Base-by-base conservation (phyloP, 2,329 filamentous ascomycete species). In the Aspergillus fischeri region DNA sequence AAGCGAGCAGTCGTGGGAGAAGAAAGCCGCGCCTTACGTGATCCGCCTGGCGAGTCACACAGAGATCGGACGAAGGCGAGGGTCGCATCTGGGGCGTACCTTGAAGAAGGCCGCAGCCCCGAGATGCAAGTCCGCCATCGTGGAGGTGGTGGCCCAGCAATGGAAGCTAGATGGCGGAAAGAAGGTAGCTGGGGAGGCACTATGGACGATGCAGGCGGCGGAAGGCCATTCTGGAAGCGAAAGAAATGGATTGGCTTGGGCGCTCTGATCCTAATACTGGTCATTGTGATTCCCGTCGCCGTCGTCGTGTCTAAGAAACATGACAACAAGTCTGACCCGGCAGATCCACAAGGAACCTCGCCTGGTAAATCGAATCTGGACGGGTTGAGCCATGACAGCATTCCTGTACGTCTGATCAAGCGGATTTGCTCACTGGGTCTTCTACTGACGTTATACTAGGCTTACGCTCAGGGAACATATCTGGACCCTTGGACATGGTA, bases 401-500 rank as follows among this genome's bases (percentile, higher is more conserved):
- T 90, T 51, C 89, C 89, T 38, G 76, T 78, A 65, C 60, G 72
- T 65, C n/a, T 55, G 20, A 14, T 25, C 5, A 10, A 28, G 0
- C 1, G 1, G 9, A 11, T 44, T 38, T 54, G 20, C 27, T 35
- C 20, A 29, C 49, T 41, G 8, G 25, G 41, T 44, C 27, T 51
- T 52, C 14, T 14, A 47, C 60, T 66, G 53, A 69, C 49, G 29
- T 8, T 54, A 29, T 6, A 54, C 44, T 54, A 75, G 58, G 75
- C 78, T 56, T 81, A 80, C 60, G 92, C 85, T 66, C 86, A 84
- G 72, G 91, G 86, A 14, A 90, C 89, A 2, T 87, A 89, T 61
- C 80, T 96, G 21, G 92, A 99, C 69, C 94, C 94, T 0, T 96
- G 91, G 73, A 86, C 88, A 1, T 99, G 94, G 94, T 88, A 89